Base-by-base conservation (phyloP, 2,329 filamentous ascomycete species). In the Calcarisporium arbuscula region DNA sequence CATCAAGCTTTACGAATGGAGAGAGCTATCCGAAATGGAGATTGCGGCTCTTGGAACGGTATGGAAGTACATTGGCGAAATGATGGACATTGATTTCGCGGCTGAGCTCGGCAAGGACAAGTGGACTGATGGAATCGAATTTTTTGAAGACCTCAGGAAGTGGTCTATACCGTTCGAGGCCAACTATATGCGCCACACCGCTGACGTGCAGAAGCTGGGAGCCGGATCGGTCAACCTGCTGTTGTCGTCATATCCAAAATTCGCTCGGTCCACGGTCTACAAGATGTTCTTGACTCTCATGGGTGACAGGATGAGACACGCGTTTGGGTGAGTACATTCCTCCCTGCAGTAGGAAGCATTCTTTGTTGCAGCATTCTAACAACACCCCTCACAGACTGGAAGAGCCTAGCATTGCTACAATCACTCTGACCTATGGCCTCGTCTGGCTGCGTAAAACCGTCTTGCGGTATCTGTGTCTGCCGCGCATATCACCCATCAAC, bases 11-110 rank as follows among this genome's bases (percentile, higher is more conserved):
- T 84, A 77, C 47, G 85, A 90, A 52, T 90, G 84, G 83, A 72
- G 85, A 3, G 25, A 60, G 5, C 54, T 85, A 16, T 80, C 70
- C 12, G 73, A 80, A 1, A 65, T 88, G 57, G 85, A 89, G 55
- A 54, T 65, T 8, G 83, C 80, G 41, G 82, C 81, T 1, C 57
- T 81, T 19, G 78, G 74, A 12, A 77, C 74, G 1, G 77, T 83
- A 48, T 88, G 82, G 82, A 84, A 83, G 55, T 67, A 68, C 34
- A 59, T 85, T 12, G 83, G 82, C 11, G 78, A 86, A 46, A 73
- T 74, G 34, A 82, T 88, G 74, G 70, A 67, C 0, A 82, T 88
- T 41, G 53, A 64, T 30, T 75, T 73, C 44, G 52, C 53, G 17
- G 56, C 57, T 2, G 49, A 56, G 11, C 58, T 70, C 3, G 41